Evolutionary conservation across 2,329 filamentous ascomycete genomes (phyloP).

Genomic region (Penicillium sp.): DNA sequence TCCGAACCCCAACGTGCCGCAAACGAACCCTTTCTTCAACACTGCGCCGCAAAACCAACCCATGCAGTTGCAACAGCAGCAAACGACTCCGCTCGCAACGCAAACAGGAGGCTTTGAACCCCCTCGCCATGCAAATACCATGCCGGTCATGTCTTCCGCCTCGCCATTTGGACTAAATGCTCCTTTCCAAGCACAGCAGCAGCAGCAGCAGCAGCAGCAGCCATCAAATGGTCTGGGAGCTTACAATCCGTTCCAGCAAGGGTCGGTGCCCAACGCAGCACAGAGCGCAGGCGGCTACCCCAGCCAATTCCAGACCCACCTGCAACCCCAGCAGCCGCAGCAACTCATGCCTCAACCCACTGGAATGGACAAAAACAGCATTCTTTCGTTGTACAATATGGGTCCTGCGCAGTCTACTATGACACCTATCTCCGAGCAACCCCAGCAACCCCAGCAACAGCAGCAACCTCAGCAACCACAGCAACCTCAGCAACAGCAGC

Average conservation of each 20-base stretch:
- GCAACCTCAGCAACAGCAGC: constrained; percentile 22
- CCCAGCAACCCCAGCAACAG: not conserved
- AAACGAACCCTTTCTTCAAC: constrained; percentile 40
- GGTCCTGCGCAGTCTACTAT: constrained; percentile 32
- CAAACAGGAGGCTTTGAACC: not conserved
- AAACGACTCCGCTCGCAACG: constrained; percentile 8
- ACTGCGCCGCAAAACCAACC: constrained; percentile 22
- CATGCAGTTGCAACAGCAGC: constrained; percentile 24
- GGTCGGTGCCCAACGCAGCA: constrained; percentile 25
- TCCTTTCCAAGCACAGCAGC: constrained; percentile 29
- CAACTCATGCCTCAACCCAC: constrained; percentile 42
- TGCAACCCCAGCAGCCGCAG: constrained; percentile 24
- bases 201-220: constrained; percentile 22
- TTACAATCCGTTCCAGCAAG: constrained; percentile 37
- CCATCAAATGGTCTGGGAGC: constrained; percentile 21
- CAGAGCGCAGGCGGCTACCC: constrained; percentile 26
- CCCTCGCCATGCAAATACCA: constrained; percentile 40
- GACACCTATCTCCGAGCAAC: constrained; percentile 33
- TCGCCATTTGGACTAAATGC: constrained; percentile 32
- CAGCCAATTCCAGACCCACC: constrained; percentile 26
- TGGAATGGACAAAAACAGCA: constrained; percentile 47
- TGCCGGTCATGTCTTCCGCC: constrained; percentile 35
- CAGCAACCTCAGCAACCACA: not conserved
- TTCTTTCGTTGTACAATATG: constrained; percentile 48
- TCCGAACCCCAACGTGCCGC: constrained; percentile 23